Evolutionary conservation across 371 early-diverging fungal species (phyloP), one percentile per base, ranked within the genome.

Genomic region (Capniomyces stellatus): DNA sequence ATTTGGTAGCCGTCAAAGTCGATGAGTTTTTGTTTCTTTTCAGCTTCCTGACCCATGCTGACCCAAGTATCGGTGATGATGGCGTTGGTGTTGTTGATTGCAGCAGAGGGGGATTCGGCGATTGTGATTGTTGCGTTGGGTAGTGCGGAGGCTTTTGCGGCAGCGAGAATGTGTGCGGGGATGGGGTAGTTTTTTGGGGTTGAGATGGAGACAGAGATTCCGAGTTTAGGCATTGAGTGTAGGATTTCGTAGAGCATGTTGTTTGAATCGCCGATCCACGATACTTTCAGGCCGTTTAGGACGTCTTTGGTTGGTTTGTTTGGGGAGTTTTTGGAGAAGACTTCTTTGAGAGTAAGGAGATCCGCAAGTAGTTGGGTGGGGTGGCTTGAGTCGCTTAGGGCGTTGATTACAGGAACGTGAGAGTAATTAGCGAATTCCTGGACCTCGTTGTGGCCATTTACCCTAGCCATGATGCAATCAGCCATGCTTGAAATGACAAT

Each of bases 61-160:
- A 94, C 75, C 93, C 94, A 96, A 2, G 94, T 93, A 63, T 96
- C 97, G 2, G 97, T 96, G 10, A 93, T 78, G 54, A 96, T 82
- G 29, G 91, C 72, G 66, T 96, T 82, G 10, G 88, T 86, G 43
- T 73, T 80, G 18, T 72, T 71, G 43, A 91, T 65, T 1, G 97
- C 97, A 27, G 77, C 79, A 35, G 69, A 57, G 1, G 97, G 92
- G 21, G 78, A 72, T 10, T 71, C 66, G 21, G 77, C 78, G 54
- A 82, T 76, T 0, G 57, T 47, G n/a, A 93, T 63, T 21, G 55
- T 54, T 0, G 23, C 35, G 13, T 73, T 74, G 35, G 6, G 6
- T 35, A 35, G 35, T 18, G 69, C 75, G 35, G 63, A 57, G 0
- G 71, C 71, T 18, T 58, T 24, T 0, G 61, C 67, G 49, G 74